These are phyloP conservation scores for Mortierella claussenii DNA, from an alignment of 192 early-diverging fungal species.

Conservation along the genomic window DNA sequence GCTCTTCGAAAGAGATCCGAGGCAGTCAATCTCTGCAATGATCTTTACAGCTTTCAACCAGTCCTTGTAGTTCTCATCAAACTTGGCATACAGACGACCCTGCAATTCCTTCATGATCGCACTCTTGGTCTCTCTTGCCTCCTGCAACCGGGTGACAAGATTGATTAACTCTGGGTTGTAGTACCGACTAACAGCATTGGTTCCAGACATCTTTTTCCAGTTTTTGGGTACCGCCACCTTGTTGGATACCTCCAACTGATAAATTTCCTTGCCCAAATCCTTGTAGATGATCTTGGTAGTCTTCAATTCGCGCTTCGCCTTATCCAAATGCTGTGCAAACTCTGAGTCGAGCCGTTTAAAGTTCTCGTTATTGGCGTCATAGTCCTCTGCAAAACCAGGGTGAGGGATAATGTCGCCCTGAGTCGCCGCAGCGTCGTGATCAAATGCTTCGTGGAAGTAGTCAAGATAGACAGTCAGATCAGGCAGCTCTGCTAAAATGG, in stretches of 20 bases:
- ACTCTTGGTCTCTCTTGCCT: slow-evolving; percentile 83
- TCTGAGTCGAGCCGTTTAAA: slow-evolving; percentile 71
- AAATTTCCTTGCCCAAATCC: slow-evolving; percentile 95
- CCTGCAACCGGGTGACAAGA: slow-evolving; percentile 78
- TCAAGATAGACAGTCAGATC: slow-evolving; percentile 68
- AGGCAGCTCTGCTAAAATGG: slow-evolving; percentile 62
- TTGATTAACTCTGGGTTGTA: slow-evolving; percentile 75
- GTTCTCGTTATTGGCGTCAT: slow-evolving; percentile 71
- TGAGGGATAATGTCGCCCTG: slow-evolving; percentile 73
- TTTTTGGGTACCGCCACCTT: slow-evolving; percentile 76
- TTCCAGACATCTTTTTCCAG: slow-evolving; percentile 84
- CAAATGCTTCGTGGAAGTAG: slow-evolving; percentile 82
- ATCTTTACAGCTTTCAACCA: slow-evolving; percentile 78
- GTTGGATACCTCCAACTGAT: slow-evolving; percentile 91
- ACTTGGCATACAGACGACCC: slow-evolving; percentile 79
- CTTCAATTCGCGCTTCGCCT: slow-evolving; percentile 70
- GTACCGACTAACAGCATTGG: slow-evolving; percentile 86
- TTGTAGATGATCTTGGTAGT: slow-evolving; percentile 79
- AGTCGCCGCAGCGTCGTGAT: slow-evolving; percentile 66
- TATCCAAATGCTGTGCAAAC: slow-evolving; percentile 74
- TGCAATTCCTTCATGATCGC: slow-evolving; percentile 81
- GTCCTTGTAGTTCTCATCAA: slow-evolving; percentile 80
- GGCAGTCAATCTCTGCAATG: slow-evolving; percentile 89
- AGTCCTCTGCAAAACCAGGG: slow-evolving; percentile 81
- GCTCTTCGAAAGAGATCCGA: slow-evolving; percentile 79